These are phyloP conservation scores for Alternaria ventricosa DNA, from an alignment of 2,329 filamentous ascomycete genomes.

Conservation along the genomic window DNA sequence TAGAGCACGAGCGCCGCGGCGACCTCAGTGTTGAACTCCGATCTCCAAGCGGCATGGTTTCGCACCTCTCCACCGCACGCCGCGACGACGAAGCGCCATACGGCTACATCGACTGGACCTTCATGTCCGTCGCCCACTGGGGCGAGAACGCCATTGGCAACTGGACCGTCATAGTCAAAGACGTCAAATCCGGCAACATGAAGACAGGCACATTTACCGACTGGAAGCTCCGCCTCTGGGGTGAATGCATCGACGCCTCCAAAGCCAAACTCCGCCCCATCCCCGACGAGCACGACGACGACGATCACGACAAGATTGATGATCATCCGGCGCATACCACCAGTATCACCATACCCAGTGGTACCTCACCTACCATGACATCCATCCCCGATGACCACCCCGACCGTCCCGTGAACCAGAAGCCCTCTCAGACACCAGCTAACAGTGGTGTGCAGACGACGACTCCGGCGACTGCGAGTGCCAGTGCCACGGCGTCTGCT, in stretches of 20 bases:
- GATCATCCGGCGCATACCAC: conserved; percentile 67
- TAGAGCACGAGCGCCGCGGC: conserved; percentile 83
- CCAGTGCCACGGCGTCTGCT: conserved; percentile 26
- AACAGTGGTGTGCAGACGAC: conserved; percentile 32
- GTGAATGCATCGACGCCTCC: conserved; percentile 78
- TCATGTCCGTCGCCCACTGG: conserved; percentile 98
- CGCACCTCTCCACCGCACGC: conserved; percentile 80
- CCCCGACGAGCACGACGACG: conserved; percentile 82
- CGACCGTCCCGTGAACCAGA: conserved; percentile 64
- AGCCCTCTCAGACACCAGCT: conserved; percentile 52
- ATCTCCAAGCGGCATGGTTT: conserved; percentile 81
- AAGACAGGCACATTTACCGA: conserved; percentile 81
- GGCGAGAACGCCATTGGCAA: conserved; percentile 86
- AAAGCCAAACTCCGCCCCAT: conserved; percentile 79
- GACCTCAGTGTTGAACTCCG: conserved; percentile 91
- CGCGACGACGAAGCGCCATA: conserved; percentile 67
- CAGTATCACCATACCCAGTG: conserved; percentile 53
- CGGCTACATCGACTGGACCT: conserved; percentile 96
- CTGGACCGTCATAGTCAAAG: conserved; percentile 91
- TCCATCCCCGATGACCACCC: conserved; percentile 56
- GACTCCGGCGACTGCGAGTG: conserved; percentile 18
- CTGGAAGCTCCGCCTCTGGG: conserved; percentile 95
- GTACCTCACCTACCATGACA: conserved; percentile 52
- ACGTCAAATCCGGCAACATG: conserved; percentile 74
- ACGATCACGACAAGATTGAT: conserved; percentile 73